phyloP scores from a whole-genome alignment of 2,329 filamentous ascomycete species.

The Fusarium pilosicola region DNA sequence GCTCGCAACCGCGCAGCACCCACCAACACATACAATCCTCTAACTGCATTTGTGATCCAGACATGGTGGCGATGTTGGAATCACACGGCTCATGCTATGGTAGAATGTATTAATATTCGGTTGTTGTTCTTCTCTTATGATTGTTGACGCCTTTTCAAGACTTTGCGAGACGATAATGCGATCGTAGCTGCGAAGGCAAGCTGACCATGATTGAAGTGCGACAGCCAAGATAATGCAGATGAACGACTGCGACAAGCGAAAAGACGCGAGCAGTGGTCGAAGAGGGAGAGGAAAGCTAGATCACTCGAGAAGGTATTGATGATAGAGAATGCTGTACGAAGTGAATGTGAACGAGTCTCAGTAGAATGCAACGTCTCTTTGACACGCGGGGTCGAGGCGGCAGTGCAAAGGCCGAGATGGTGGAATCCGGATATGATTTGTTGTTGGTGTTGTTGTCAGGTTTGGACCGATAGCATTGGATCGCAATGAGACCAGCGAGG shows the following conservation, averaged over 20 bases:
- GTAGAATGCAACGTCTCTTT: conserved; percentile 21
- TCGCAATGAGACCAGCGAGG: conserved; percentile 35
- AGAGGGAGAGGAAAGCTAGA: conserved; percentile 19
- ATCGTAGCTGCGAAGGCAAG: conserved; percentile 44
- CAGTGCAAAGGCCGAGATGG: conserved; percentile 14
- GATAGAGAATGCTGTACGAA: background rate
- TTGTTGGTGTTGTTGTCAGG: conserved; percentile 36
- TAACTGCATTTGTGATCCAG: conserved; percentile 82
- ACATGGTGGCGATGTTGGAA: conserved; percentile 73
- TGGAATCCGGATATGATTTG: conserved; percentile 22
- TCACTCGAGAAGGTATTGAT: conserved; percentile 13
- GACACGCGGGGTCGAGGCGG: conserved; percentile 28
- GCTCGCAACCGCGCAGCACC: conserved; percentile 14
- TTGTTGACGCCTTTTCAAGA: conserved; percentile 43
- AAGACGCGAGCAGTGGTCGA: conserved; percentile 43
- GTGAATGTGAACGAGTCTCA: background rate
- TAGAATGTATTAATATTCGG: conserved; percentile 1
- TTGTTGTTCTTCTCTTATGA: conserved; percentile 5
- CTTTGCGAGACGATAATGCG: conserved; percentile 46
- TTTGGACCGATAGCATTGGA: conserved; percentile 34
- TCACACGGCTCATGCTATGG: conserved; percentile 45
- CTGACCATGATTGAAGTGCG: conserved; percentile 47
- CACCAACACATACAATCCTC: conserved; percentile 77
- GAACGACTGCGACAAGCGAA: conserved; percentile 40
- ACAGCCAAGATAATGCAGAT: conserved; percentile 39